phyloP scores from a whole-genome alignment of 495 filamentous ascomycete genomes.

The Aspergillus avenaceus region DNA sequence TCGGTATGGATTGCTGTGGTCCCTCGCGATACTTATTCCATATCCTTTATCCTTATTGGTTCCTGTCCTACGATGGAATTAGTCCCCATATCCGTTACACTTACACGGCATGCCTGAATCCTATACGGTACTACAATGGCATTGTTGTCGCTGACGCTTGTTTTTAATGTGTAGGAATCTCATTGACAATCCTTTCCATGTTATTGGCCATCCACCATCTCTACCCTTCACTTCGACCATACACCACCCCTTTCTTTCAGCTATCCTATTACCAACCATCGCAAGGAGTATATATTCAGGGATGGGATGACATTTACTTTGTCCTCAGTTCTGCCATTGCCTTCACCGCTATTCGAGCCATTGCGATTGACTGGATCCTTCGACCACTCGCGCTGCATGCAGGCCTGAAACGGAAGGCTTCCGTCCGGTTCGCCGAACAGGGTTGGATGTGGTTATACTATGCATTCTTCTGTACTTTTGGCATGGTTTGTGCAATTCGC shows the following conservation, averaged over 20 bases:
- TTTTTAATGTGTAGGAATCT: constrained; percentile 56
- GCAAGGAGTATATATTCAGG: constrained; percentile 65
- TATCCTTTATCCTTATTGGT: not conserved
- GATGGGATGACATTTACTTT: constrained; percentile 74
- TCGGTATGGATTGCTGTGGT: constrained; percentile 37
- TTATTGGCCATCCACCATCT: constrained; percentile 72
- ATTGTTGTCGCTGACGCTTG: constrained; percentile 17
- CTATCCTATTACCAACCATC: constrained; percentile 74
- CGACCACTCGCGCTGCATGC: constrained; percentile 64
- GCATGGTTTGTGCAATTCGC: constrained; percentile 61
- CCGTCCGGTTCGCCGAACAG: constrained; percentile 85
- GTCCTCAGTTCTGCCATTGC: constrained; percentile 75
- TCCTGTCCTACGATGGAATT: not conserved
- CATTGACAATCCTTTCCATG: constrained; percentile 72
- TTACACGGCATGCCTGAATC: too few species aligned
- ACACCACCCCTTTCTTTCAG: constrained; percentile 79
- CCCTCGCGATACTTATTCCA: not conserved
- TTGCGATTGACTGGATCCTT: constrained; percentile 80
- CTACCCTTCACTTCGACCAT: constrained; percentile 71
- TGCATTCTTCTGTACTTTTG: constrained; percentile 70
- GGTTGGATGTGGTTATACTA: constrained; percentile 86
- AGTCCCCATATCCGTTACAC: too few species aligned
- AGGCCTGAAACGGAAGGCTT: constrained; percentile 69
- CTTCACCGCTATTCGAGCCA: constrained; percentile 83
- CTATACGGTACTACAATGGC: too few species aligned